Evolutionary conservation across 2,329 filamentous ascomycete genomes (phyloP), one percentile per base, ranked within the genome.

Genomic region (Apiospora arundinis): DNA sequence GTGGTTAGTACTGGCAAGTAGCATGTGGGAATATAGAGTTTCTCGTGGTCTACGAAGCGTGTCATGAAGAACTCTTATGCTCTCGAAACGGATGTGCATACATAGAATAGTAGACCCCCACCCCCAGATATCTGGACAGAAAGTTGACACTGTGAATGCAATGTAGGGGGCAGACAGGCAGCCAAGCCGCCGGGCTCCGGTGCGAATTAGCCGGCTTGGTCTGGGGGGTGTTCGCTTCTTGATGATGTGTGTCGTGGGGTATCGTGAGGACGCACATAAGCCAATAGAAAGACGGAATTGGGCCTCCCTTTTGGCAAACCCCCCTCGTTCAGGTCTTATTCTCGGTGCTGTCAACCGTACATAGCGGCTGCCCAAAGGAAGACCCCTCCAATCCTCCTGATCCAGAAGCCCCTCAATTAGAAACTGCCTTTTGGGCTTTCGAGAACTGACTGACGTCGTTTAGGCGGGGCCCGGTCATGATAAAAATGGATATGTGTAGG

Each of bases 161-260:
- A 25, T 32, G 48, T 52, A 28, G 23, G 49, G 52, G 25, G 16
- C 25, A 32, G 28, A 18, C 52, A 28, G 25, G 18, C 52, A 60
- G 18, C 52, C 52, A 40, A 40, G 32, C 56, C 56, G 56, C 56
- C 56, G 28, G 56, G 56, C 32, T 63, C 56, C 56, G 56, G 32
- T 37, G 21, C 56, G 32, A 63, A 40, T 63, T 40, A 63, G 32
- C 56, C 56, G 56, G 56, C 56, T 63, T 63, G 28, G 56, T 40
- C 56, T 63, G 56, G 56, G 56, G 56, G 32, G 23, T 6, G 56
- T 23, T 40, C 32, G 56, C 32, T 40, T 63, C 28, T 63, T 63
- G 56, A 63, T 63, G 56, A 63, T 63, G 56, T 63, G 56, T 63
- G 56, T n/a, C 56, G 56, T 63, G 56, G 56, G 56, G 56, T 63